Evolutionary conservation across 768 basidiomycete genomes (phyloP).

Genomic region (Nidularia sp.): DNA sequence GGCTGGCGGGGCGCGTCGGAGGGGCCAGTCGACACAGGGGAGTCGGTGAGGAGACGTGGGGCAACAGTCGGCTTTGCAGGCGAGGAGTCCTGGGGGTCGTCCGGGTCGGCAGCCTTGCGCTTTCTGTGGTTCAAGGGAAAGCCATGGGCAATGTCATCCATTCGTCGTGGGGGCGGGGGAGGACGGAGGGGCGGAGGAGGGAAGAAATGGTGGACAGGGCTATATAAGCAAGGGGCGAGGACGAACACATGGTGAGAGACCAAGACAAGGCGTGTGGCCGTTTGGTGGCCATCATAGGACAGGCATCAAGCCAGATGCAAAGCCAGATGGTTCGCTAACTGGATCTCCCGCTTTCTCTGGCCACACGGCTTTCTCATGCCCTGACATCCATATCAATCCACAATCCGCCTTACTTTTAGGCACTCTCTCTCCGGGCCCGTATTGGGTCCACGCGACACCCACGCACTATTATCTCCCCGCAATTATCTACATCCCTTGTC

Average conservation of each 20-base stretch:
- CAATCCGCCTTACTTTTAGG: slow-evolving; percentile 7
- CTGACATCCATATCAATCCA: slow-evolving; percentile 28
- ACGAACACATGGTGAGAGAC: slow-evolving; percentile 40
- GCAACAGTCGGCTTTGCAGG: slow-evolving; percentile 24
- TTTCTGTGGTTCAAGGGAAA: slow-evolving; percentile 54
- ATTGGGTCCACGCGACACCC: too few relatives aligned
- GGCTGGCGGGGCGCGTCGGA: slow-evolving; percentile 37
- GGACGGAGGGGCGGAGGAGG: slow-evolving; percentile 18
- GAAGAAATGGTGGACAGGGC: slow-evolving; percentile 15
- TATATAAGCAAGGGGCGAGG: slow-evolving; percentile 34
- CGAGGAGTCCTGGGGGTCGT: slow-evolving; percentile 17
- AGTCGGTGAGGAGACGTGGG: slow-evolving; percentile 8
- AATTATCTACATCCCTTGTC: too few relatives aligned
- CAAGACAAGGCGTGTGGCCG: slow-evolving; percentile 24
- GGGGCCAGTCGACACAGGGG: slow-evolving; percentile 6
- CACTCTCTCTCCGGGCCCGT: too few relatives aligned
- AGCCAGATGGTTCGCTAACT: background rate
- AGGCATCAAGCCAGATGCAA: too few relatives aligned
- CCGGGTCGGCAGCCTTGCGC: slow-evolving; percentile 51
- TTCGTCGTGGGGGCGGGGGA: slow-evolving; percentile 22
- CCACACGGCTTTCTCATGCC: slow-evolving; percentile 29
- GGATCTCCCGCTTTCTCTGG: background rate
- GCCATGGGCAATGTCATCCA: slow-evolving; percentile 63
- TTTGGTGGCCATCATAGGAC: slow-evolving; percentile 7
- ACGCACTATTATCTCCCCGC: too few relatives aligned